Percentiles rank a stretch among this genome's conserved stretches.
phyloP scores from a whole-genome alignment of 2,329 filamentous ascomycete species.

The Ceratocystis alfenasii region DNA sequence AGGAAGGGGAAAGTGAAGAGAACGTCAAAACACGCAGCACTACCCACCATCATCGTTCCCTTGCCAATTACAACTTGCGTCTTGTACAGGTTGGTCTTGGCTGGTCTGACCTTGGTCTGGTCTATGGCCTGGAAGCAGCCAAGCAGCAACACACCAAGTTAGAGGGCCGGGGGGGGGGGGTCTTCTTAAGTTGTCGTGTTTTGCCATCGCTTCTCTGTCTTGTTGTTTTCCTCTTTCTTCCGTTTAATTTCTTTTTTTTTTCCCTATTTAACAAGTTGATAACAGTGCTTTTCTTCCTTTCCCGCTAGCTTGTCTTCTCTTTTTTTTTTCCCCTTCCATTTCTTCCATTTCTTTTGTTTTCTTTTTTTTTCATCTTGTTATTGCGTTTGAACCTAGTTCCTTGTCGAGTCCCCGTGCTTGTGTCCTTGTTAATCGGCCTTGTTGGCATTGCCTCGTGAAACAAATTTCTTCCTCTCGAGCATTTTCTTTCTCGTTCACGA shows the following conservation, averaged over 20 bases:
- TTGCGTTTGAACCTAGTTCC: background rate
- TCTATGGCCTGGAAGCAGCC: background rate
- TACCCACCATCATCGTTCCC: too few species aligned
- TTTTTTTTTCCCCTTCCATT: background rate
- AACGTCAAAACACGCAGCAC: too few species aligned
- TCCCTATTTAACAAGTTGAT: slow-evolving; percentile 2
- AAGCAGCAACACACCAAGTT: background rate
- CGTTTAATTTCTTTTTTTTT: background rate
- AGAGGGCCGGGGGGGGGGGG: background rate
- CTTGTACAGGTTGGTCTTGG: too few species aligned
- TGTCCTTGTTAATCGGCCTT: slow-evolving; percentile 7
- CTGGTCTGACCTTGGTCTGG: background rate
- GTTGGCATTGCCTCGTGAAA: slow-evolving; percentile 7
- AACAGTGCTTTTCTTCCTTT: slow-evolving; percentile 1
- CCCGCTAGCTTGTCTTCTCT: background rate
- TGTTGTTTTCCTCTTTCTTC: background rate
- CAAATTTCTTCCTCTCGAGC: background rate
- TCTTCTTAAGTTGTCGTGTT: background rate
- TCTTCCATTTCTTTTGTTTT: background rate
- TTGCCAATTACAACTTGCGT: too few species aligned
- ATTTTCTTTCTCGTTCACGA: background rate
- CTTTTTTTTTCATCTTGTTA: background rate
- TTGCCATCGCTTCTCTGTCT: background rate
- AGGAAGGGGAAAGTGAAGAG: background rate
- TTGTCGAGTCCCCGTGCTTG: slow-evolving; percentile 6